These are phyloP conservation scores for Kluyveromyces dobzhanskii DNA, from an alignment of 805 yeast genomes.

Conservation along the genomic window DNA sequence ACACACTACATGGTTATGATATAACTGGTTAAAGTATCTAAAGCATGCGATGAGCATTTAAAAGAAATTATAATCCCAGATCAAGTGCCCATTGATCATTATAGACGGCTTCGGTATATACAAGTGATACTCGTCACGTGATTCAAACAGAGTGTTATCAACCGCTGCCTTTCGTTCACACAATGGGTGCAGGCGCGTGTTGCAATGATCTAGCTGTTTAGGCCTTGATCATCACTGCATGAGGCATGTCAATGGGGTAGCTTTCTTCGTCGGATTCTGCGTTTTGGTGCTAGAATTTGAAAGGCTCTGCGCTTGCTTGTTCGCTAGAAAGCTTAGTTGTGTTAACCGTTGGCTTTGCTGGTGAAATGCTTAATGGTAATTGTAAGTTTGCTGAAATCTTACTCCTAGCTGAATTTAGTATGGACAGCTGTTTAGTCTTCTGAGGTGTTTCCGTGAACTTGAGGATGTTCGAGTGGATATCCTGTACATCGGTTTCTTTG, in stretches of 20 bases:
- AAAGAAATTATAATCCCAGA: background rate
- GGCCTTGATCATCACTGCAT: too few relatives aligned
- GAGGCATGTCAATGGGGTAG: too few relatives aligned
- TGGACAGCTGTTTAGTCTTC: background rate
- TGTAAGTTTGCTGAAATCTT: too few relatives aligned
- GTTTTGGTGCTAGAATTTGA: conserved; percentile 14
- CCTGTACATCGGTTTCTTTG: too few relatives aligned
- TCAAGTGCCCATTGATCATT: background rate
- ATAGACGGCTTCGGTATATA: too few relatives aligned
- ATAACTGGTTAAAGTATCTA: background rate
- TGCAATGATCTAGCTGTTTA: too few relatives aligned
- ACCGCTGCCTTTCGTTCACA: too few relatives aligned
- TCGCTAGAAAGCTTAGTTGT: conserved; percentile 19
- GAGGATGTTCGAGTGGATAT: background rate
- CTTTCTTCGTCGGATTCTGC: too few relatives aligned
- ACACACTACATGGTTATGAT: too few relatives aligned
- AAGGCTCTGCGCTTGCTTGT: conserved; percentile 28
- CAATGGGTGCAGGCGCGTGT: too few relatives aligned
- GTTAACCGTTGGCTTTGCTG: conserved; percentile 15
- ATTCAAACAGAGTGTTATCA: too few relatives aligned
- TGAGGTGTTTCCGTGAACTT: background rate
- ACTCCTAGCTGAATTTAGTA: background rate
- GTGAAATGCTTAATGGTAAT: conserved; percentile 11
- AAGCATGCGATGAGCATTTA: conserved; percentile 6
- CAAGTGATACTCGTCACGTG: too few relatives aligned